Base-by-base conservation (phyloP, 257 asterid genomes). In the Gynochthodes officinalis region DNA sequence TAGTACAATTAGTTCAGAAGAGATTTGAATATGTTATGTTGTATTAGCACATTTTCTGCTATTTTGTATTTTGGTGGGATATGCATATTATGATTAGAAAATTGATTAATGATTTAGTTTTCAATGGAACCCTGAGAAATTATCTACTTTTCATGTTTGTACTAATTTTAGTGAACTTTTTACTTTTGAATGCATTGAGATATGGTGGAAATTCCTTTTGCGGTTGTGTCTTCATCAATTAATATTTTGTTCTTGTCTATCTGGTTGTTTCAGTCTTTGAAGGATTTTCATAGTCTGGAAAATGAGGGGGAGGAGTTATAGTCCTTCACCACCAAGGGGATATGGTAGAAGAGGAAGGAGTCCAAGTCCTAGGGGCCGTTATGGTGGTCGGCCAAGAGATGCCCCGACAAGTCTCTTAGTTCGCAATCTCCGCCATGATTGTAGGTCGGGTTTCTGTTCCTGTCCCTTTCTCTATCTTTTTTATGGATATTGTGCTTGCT, bases 261-360 rank as follows among this genome's bases (percentile, higher is more conserved):
- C 4, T 82, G 82, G 6, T 18, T 37, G 35, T 68, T 4, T 18
- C 64, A 39, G 12, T 0, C 58, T 52, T 48, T 67, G 49, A 21
- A 18, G 73, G 33, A 19, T 21, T n/a, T 64, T 43, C 11, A 21
- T 35, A 37, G 21, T 68, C 7, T 33, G 37, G 49, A 68, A 1
- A 67, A 84, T 94, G 99, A 87, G 97, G 83, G 96, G 97, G 73
- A 83, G 97, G 80, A 94, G 99, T 81, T 94, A 91, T 71, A 86
- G 91, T 60, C 99, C 97, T 11, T 89, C 97, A 69, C 99, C 97
- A 7, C 96, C 97, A 40, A 87, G 97, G 79, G 99, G 96, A 73
- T 88, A 89, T 78, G 86, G 96, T 39, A 84, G 98, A 77, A 86
- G 98, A 78, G 96, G 90, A 64, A 80, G 96, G 73, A 90, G 96